Percentiles rank a stretch among this genome's conserved stretches.
These are phyloP conservation scores for Tolypocladium pustulatum DNA, from an alignment of 2,329 filamentous ascomycete species.

Conservation along the genomic window DNA sequence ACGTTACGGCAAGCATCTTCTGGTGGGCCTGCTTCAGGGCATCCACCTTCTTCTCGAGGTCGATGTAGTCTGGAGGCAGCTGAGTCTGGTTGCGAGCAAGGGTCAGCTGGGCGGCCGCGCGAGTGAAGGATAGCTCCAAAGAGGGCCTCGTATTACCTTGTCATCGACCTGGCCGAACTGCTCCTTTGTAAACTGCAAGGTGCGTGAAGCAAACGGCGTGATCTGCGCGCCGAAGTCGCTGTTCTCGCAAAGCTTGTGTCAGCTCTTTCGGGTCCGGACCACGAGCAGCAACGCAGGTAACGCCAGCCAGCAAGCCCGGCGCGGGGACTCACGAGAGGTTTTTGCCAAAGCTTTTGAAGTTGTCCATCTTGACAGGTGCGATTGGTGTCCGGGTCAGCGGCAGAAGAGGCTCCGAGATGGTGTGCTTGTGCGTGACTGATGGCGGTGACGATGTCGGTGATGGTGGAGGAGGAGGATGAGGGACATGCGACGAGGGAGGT, in stretches of 20 bases:
- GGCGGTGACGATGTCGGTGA: not conserved
- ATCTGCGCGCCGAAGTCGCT: conserved; percentile 65
- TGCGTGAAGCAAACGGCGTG: conserved; percentile 86
- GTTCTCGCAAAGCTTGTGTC: conserved; percentile 10
- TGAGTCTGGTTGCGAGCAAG: conserved; percentile 55
- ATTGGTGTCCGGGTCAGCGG: not conserved
- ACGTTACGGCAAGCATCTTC: conserved; percentile 96
- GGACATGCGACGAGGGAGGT: not conserved
- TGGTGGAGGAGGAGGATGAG: not conserved
- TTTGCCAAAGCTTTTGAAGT: conserved; percentile 48
- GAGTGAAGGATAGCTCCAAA: not conserved
- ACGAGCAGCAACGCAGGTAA: not conserved
- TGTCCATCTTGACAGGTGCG: conserved; percentile 34
- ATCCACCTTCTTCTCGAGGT: conserved; percentile 97
- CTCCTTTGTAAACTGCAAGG: conserved; percentile 96
- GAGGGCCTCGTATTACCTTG: conserved; percentile 47
- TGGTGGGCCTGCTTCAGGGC: conserved; percentile 94
- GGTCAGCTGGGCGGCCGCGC: conserved; percentile 5
- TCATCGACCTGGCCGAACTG: conserved; percentile 91
- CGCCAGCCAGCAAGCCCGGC: not conserved
- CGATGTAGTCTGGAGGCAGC: conserved; percentile 93
- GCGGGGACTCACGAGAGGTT: conserved; percentile 37
- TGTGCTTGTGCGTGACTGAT: not conserved
- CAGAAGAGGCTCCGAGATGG: not conserved
- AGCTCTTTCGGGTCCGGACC: conserved; percentile 2